These are phyloP conservation scores for Vaccinium darrowii DNA, from an alignment of 148 eudicot genomes.

Conservation along the genomic window DNA sequence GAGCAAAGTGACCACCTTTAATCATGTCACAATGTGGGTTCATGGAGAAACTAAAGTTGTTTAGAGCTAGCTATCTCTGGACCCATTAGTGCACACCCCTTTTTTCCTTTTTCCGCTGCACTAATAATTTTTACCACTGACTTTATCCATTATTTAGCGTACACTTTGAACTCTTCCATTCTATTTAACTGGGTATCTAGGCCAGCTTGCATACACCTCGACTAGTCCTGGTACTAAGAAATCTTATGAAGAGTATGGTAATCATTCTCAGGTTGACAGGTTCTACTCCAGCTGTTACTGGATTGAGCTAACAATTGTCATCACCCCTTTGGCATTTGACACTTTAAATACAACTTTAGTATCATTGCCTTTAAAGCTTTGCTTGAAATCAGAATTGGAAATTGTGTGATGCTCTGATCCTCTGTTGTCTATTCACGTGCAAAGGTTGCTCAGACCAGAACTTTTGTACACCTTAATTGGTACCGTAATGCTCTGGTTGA, in stretches of 20 bases:
- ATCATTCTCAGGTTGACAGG: neutral
- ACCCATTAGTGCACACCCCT: no score
- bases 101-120: neutral
- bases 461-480: neutral
- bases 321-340: neutral
- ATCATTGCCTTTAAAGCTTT: neutral
- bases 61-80: neutral
- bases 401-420: neutral
- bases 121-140: neutral
- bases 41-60: neutral
- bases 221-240: neutral
- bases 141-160: neutral
- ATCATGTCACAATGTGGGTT: conserved; percentile 5
- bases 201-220: neutral
- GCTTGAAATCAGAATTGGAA: neutral
- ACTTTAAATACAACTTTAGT: neutral
- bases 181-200: neutral
- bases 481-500: neutral
- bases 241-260: neutral
- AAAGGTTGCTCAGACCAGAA: neutral
- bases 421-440: neutral
- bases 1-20: neutral
- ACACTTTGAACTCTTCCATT: neutral
- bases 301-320: neutral
- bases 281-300: neutral